phyloP scores from a whole-genome alignment of 169 alveolate genomes.

The Pseudocohnilembus persalinus region DNA sequence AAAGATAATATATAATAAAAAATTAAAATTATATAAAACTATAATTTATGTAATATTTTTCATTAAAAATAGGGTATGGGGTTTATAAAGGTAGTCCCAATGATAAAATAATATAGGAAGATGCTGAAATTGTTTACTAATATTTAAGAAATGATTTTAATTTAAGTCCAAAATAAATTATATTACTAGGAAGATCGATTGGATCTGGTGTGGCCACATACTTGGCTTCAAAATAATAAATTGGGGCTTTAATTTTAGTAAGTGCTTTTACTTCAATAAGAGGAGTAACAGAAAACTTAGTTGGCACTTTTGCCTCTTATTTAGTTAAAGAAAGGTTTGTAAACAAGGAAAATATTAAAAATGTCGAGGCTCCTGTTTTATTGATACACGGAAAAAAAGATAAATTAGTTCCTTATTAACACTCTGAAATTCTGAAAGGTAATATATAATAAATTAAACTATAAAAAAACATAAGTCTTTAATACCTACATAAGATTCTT shows the following conservation, averaged over 20 bases:
- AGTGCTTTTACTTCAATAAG: constrained; percentile 69
- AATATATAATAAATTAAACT: too few relatives aligned
- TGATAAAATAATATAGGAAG: constrained; percentile 58
- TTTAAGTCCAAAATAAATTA: constrained; percentile 41
- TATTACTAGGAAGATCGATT: constrained; percentile 68
- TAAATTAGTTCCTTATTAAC: constrained; percentile 55
- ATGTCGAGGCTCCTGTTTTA: constrained; percentile 67
- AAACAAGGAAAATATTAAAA: constrained; percentile 57
- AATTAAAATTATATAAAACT: too few relatives aligned
- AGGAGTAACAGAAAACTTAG: constrained; percentile 55
- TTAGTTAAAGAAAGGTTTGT: constrained; percentile 71
- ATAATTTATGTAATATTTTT: too few relatives aligned
- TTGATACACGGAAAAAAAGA: constrained; percentile 74
- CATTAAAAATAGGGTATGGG: constrained; percentile 68
- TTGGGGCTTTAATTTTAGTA: constrained; percentile 60
- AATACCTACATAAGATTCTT: too few relatives aligned
- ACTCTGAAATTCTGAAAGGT: constrained; percentile 49
- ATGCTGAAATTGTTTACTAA: constrained; percentile 60
- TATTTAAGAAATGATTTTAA: constrained; percentile 51
- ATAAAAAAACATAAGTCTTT: too few relatives aligned
- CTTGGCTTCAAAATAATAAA: constrained; percentile 58
- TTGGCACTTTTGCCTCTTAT: constrained; percentile 54
- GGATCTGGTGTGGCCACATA: constrained; percentile 76
- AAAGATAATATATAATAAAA: too few relatives aligned
- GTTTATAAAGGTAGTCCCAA: constrained; percentile 53